Evolutionary conservation across 768 basidiomycete species (phyloP).

Genomic region (Suillus discolor): DNA sequence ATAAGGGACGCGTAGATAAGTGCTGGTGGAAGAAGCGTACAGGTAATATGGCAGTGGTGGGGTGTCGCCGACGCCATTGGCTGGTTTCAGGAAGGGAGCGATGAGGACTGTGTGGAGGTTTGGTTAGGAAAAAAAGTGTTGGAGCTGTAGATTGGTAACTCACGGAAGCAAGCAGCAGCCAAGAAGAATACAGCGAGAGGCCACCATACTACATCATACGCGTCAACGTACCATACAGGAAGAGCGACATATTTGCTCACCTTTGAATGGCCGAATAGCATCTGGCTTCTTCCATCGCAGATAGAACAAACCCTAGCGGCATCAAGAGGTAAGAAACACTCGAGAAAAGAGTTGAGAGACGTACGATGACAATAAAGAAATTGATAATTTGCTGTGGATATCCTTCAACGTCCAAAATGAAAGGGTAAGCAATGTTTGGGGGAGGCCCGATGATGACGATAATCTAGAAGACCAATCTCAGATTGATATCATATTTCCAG

Average conservation of each 20-base stretch:
- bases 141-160: slow-evolving; percentile 18
- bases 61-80: slow-evolving; percentile 57
- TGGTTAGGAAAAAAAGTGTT: background rate
- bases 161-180: slow-evolving; percentile 51
- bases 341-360: no score
- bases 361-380: no score
- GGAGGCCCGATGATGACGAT: no score
- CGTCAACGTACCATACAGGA: background rate
- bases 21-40: slow-evolving; percentile 20
- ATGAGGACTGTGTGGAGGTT: slow-evolving; percentile 45
- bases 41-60: slow-evolving; percentile 62
- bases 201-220: slow-evolving; percentile 47
- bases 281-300: slow-evolving; percentile 37
- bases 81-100: slow-evolving; percentile 56
- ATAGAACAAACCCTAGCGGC: no score
- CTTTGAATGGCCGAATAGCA: slow-evolving; percentile 53
- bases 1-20: background rate
- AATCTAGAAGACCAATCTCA: no score
- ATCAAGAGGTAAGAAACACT: no score
- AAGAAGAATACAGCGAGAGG: slow-evolving; percentile 59
- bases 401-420: no score
- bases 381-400: no score
- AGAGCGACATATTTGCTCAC: slow-evolving; percentile 18
- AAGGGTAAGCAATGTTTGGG: no score
- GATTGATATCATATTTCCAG: no score